These are phyloP conservation scores for Mycosphaerelloides madeirae DNA, from an alignment of 2,329 filamentous ascomycete species.

Conservation along the genomic window DNA sequence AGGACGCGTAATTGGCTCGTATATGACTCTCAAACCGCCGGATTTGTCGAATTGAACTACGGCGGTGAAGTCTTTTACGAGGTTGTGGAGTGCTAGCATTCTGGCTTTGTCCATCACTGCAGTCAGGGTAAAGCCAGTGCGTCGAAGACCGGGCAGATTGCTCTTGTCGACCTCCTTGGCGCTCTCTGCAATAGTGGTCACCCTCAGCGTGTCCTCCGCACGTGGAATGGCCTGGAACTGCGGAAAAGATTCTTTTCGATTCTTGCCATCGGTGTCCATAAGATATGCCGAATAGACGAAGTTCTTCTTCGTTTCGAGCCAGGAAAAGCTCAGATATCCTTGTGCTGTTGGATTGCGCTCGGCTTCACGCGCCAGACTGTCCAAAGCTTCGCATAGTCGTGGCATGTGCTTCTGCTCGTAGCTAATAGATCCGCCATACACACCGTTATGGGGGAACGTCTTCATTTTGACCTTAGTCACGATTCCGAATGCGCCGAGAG, in stretches of 20 bases:
- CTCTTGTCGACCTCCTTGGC: conserved; percentile 14
- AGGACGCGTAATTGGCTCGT: conserved; percentile 18
- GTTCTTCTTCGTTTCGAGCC: conserved; percentile 12
- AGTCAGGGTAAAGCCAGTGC: conserved; percentile 21
- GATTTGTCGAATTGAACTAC: conserved; percentile 9
- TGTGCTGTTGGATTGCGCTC: conserved; percentile 9
- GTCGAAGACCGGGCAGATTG: conserved; percentile 13
- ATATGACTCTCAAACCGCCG: conserved; percentile 11
- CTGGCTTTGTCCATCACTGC: conserved; percentile 6
- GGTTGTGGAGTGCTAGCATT: conserved; percentile 16
- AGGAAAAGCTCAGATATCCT: conserved; percentile 19
- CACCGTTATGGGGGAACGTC: conserved; percentile 18
- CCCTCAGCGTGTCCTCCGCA: conserved; percentile 12
- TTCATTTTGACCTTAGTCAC: conserved; percentile 24
- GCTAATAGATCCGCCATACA: conserved; percentile 23
- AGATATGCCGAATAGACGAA: conserved; percentile 16
- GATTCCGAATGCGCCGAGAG: conserved; percentile 21
- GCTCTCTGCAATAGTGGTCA: conserved; percentile 13
- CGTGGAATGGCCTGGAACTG: conserved; percentile 15
- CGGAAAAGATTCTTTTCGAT: conserved; percentile 5
- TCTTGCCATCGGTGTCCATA: conserved; percentile 17
- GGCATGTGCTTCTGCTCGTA: conserved; percentile 11
- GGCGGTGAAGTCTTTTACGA: conserved; percentile 7
- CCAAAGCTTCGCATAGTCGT: conserved; percentile 14
- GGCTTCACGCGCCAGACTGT: conserved; percentile 4